These are phyloP conservation scores for Tolypocladium amazonense DNA, from an alignment of 2,329 filamentous ascomycete species.

Conservation along the genomic window DNA sequence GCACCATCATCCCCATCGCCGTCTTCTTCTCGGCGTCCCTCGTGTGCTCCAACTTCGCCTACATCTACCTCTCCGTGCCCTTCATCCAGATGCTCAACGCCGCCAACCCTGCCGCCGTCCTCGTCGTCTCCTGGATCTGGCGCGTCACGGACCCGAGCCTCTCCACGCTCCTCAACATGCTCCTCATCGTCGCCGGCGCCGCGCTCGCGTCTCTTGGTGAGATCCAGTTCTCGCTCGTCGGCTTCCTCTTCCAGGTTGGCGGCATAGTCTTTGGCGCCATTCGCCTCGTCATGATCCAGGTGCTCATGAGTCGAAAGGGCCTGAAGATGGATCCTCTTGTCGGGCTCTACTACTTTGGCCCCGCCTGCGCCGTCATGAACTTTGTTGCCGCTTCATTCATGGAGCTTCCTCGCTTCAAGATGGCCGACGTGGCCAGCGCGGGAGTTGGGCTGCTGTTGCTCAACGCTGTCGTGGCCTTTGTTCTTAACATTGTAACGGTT, in stretches of 20 bases:
- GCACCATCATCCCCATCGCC: slow-evolving; percentile 55
- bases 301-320: slow-evolving; percentile 64
- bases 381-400: slow-evolving; percentile 55
- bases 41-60: slow-evolving; percentile 57
- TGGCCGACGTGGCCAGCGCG: slow-evolving; percentile 53
- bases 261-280: slow-evolving; percentile 75
- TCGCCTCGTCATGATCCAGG: slow-evolving; percentile 76
- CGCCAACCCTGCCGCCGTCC: slow-evolving; percentile 54
- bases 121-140: slow-evolving; percentile 52
- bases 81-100: slow-evolving; percentile 67
- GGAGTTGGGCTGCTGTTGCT: slow-evolving; percentile 56
- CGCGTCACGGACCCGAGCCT: slow-evolving; percentile 36
- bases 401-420: slow-evolving; percentile 57
- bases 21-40: slow-evolving; percentile 55
- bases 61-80: slow-evolving; percentile 55
- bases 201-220: slow-evolving; percentile 48
- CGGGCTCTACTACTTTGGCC: slow-evolving; percentile 82
- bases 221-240: slow-evolving; percentile 56
- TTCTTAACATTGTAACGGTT: slow-evolving; percentile 73
- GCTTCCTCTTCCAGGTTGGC: slow-evolving; percentile 59
- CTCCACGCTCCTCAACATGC: slow-evolving; percentile 34
- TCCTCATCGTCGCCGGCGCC: slow-evolving; percentile 42
- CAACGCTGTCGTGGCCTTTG: slow-evolving; percentile 68
- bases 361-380: slow-evolving; percentile 76
- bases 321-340: slow-evolving; percentile 83